Conservation (phyloP, 2,329 filamentous ascomycete genomes). For the Colletotrichum sp. region DNA sequence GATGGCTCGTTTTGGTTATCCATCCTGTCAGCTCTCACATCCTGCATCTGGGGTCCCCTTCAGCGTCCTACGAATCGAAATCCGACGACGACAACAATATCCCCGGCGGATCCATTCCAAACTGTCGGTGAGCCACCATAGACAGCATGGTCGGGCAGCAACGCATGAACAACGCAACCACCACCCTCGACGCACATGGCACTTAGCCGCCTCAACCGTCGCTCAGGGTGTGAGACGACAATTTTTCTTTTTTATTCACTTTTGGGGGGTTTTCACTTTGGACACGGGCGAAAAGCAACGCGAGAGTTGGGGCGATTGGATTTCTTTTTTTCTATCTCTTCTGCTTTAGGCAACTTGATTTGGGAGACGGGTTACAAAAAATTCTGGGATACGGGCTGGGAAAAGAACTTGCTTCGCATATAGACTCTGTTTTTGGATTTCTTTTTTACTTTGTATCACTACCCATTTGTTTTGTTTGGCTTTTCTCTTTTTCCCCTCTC, state of each 20-base stretch:
- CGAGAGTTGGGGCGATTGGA: neutral
- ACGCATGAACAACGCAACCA: slow-evolving; percentile 22
- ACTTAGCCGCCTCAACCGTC: slow-evolving; percentile 16
- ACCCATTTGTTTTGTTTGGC: neutral
- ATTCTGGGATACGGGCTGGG: slow-evolving; percentile 17
- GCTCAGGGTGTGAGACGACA: slow-evolving; percentile 9
- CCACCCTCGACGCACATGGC: slow-evolving; percentile 19
- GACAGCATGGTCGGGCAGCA: slow-evolving; percentile 20
- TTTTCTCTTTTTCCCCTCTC: neutral
- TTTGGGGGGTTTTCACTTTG: neutral
- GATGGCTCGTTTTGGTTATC: neutral
- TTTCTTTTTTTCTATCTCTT: neutral
- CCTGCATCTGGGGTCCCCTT: slow-evolving; percentile 16
- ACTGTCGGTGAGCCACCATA: slow-evolving; percentile 15
- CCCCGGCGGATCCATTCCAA: slow-evolving; percentile 22
- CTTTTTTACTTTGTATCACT: slow-evolving; percentile 4
- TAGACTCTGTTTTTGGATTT: slow-evolving; percentile 15
- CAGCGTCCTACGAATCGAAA: slow-evolving; percentile 3
- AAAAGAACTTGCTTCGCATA: slow-evolving; percentile 24
- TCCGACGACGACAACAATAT: slow-evolving; percentile 3
- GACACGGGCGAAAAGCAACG: slow-evolving; percentile 12
- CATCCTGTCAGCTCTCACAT: slow-evolving; percentile 20
- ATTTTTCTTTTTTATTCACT: neutral
- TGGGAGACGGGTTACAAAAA: slow-evolving; percentile 22
- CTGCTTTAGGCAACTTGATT: neutral